Evolutionary conservation across 495 filamentous ascomycete species (phyloP).

Genomic region (Aspergillus ellipticus): DNA sequence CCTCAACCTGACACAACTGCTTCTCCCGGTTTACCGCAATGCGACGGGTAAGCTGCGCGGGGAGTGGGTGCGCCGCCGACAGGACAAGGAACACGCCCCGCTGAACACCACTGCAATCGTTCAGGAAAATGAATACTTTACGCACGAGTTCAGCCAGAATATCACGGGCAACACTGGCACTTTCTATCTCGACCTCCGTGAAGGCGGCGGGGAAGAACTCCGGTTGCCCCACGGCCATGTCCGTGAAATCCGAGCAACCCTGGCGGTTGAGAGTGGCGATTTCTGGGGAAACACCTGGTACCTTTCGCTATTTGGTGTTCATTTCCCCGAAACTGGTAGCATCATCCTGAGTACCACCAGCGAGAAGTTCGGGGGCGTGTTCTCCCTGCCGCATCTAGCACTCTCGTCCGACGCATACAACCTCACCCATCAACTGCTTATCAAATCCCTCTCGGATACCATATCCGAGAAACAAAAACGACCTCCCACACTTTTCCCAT

Average conservation of each 20-base stretch:
- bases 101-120: constrained; percentile 53
- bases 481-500: constrained; percentile 52
- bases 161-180: constrained; percentile 56
- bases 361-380: constrained; percentile 87
- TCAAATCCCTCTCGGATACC: constrained; percentile 63
- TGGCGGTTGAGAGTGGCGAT: constrained; percentile 67
- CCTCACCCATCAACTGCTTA: constrained; percentile 62
- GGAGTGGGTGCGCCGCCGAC: constrained; percentile 63
- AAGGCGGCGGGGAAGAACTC: constrained; percentile 37
- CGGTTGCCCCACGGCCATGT: constrained; percentile 33
- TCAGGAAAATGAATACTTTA: constrained; percentile 46
- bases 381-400: constrained; percentile 79
- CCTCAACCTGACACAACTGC: constrained; percentile 39
- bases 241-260: constrained; percentile 58
- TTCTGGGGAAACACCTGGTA: constrained; percentile 68
- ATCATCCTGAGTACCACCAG: constrained; percentile 83
- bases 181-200: constrained; percentile 43
- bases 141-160: constrained; percentile 61
- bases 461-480: constrained; percentile 57
- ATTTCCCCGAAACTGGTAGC: constrained; percentile 71
- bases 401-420: constrained; percentile 63
- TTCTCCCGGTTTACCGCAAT: constrained; percentile 68
- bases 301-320: constrained; percentile 73
- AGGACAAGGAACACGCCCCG: constrained; percentile 29
- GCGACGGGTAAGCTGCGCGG: constrained; percentile 73